Evolutionary conservation across 768 basidiomycete genomes (phyloP).

Genomic region (Leccinum boreale): DNA sequence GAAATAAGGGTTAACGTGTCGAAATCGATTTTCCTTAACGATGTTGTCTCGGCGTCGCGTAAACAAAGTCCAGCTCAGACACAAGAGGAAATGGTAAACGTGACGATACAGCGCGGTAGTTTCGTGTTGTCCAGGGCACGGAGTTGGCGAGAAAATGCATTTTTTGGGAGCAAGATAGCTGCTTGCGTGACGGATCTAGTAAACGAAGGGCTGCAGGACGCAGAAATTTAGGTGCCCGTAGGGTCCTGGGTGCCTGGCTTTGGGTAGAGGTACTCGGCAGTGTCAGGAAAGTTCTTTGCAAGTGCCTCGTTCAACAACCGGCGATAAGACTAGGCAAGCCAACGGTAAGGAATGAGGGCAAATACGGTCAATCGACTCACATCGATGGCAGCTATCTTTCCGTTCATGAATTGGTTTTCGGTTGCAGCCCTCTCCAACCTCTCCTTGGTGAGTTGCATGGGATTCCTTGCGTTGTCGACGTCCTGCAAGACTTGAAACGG

Average conservation of each 20-base stretch:
- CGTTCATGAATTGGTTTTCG: constrained; percentile 91
- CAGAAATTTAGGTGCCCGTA: constrained; percentile 7
- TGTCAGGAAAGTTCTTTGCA: constrained; percentile 67
- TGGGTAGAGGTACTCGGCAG: constrained; percentile 24
- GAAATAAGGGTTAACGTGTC: constrained; percentile 17
- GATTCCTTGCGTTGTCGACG: constrained; percentile 77
- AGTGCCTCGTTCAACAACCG: constrained; percentile 66
- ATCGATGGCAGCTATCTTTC: constrained; percentile 75
- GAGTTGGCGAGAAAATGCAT: not conserved
- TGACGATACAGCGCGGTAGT: not conserved
- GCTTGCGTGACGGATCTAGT: not conserved
- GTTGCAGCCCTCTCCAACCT: constrained; percentile 79
- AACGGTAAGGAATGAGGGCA: constrained; percentile 1
- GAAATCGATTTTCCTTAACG: constrained; percentile 16
- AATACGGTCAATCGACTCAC: constrained; percentile 37
- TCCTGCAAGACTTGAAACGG: constrained; percentile 75
- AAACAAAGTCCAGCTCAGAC: not conserved
- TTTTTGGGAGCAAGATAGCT: not conserved
- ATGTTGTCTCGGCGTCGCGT: constrained; percentile 5
- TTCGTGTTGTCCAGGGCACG: constrained; percentile 4
- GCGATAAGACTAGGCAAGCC: constrained; percentile 58
- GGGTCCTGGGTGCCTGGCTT: constrained; percentile 6
- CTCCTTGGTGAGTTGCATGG: constrained; percentile 78
- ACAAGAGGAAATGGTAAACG: constrained; percentile 4
- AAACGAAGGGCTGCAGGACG: not conserved